Evolutionary conservation across 306 rosid genomes (phyloP), one percentile per base, ranked within the genome.

Genomic region (Quercus alba): DNA sequence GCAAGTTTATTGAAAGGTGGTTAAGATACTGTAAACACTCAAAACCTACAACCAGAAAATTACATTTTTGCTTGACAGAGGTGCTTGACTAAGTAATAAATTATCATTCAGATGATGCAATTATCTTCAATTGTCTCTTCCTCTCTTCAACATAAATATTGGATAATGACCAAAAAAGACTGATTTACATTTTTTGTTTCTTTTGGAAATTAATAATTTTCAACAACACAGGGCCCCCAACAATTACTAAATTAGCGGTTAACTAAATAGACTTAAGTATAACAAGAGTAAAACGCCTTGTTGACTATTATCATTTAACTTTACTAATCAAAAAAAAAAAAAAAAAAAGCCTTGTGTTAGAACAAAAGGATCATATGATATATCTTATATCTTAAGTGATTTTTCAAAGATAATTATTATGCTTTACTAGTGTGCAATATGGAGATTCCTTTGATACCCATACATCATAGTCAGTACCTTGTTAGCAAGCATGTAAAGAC

Each of bases 401-500:
- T 62, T 31, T 13, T 7, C 30, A 26, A 62, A 8, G 18, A 17
- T 62, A 1, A 62, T 49, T 12, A 49, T 12, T 11, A 62, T 62
- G 38, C 38, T 26, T 62, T 25, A 62, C 28, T 17, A 19, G 26
- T 26, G 23, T 19, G 28, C 35, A 33, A 10, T 19, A 35, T 17
- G n/a, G 25, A 4, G 7, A 70, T 77, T 66, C 57, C 49, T 79
- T 77, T 4, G 56, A 62, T 44, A 79, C 59, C 64, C 55, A 67
- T 35, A 63, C 61, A 57, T 31, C 30, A 63, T 26, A 63, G 41
- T 28, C 19, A 82, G 33, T 87, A 96, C 99, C 99, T 96, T 96
- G 86, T 93, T 96, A 74, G 99, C 99, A 17, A 96, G 99, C 99
- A 96, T 96, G 90, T 91, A 93, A 80, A 96, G 98, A 89, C 99